phyloP scores from a whole-genome alignment of 805 yeast species.

The Hanseniaspora vineae region DNA sequence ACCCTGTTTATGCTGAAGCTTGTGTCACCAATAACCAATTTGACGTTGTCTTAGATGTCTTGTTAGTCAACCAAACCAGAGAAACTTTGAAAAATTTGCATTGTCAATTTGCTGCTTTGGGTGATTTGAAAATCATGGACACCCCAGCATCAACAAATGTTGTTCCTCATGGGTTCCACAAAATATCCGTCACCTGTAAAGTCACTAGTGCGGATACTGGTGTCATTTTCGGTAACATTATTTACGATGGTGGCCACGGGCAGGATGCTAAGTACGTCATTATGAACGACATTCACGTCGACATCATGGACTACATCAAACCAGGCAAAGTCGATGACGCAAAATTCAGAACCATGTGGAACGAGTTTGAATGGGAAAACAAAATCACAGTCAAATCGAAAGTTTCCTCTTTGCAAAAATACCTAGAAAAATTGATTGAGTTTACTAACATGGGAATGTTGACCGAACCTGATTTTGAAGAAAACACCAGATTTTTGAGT shows the following conservation, averaged over 20 bases:
- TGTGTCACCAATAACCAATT: constrained; percentile 92
- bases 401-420: constrained; percentile 49
- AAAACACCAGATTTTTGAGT: constrained; percentile 46
- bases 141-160: constrained; percentile 80
- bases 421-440: constrained; percentile 49
- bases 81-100: constrained; percentile 81
- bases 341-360: constrained; percentile 95
- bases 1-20: constrained; percentile 96
- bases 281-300: constrained; percentile 87
- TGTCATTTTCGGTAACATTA: constrained; percentile 92
- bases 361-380: constrained; percentile 98
- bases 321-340: constrained; percentile 87
- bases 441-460: constrained; percentile 91
- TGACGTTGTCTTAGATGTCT: constrained; percentile 87
- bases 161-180: constrained; percentile 96
- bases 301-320: constrained; percentile 92
- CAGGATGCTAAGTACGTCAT: constrained; percentile 83
- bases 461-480: constrained; percentile 69
- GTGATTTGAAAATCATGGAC: constrained; percentile 90
- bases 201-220: constrained; percentile 98
- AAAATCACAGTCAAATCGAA: constrained; percentile 79
- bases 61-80: constrained; percentile 88
- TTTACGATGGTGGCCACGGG: constrained; percentile 92
- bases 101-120: constrained; percentile 91
- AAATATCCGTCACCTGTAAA: constrained; percentile 75